Conservation (phyloP, 768 basidiomycete genomes). For the Nevesoporus exiguus region DNA sequence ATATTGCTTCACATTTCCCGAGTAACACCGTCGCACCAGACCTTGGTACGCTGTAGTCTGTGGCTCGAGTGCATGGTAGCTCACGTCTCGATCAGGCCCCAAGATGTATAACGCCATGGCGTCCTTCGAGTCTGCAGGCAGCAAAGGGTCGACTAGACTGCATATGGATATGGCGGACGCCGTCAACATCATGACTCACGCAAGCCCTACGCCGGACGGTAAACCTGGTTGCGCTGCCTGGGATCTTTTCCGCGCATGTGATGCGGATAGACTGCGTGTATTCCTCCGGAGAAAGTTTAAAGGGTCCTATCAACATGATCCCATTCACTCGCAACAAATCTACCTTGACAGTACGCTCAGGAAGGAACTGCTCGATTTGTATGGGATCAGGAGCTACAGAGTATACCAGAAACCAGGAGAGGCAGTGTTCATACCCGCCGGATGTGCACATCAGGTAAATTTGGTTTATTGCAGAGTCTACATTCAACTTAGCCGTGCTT, state of each 20-base stretch:
- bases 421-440: slow-evolving; percentile 94
- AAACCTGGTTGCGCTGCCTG: slow-evolving; percentile 79
- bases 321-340: slow-evolving; percentile 87
- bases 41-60: slow-evolving; percentile 49
- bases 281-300: slow-evolving; percentile 70
- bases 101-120: slow-evolving; percentile 95
- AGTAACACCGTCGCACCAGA: slow-evolving; percentile 75
- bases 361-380: slow-evolving; percentile 60
- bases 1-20: slow-evolving; percentile 89
- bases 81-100: slow-evolving; percentile 52
- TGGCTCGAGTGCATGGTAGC: background rate
- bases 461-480: background rate
- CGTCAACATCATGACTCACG: slow-evolving; percentile 85
- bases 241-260: slow-evolving; percentile 85
- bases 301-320: slow-evolving; percentile 61
- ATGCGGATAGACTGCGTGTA: slow-evolving; percentile 69
- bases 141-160: slow-evolving; percentile 80
- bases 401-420: slow-evolving; percentile 91
- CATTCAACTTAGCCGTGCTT: slow-evolving; percentile 3
- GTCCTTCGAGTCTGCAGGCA: slow-evolving; percentile 59
- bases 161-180: slow-evolving; percentile 97
- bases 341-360: slow-evolving; percentile 74
- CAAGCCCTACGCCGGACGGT: slow-evolving; percentile 54
- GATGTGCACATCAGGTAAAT: slow-evolving; percentile 84
- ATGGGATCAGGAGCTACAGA: slow-evolving; percentile 73